Conservation (phyloP, 768 basidiomycete genomes). For the Lactarius pseudohatsudake region DNA sequence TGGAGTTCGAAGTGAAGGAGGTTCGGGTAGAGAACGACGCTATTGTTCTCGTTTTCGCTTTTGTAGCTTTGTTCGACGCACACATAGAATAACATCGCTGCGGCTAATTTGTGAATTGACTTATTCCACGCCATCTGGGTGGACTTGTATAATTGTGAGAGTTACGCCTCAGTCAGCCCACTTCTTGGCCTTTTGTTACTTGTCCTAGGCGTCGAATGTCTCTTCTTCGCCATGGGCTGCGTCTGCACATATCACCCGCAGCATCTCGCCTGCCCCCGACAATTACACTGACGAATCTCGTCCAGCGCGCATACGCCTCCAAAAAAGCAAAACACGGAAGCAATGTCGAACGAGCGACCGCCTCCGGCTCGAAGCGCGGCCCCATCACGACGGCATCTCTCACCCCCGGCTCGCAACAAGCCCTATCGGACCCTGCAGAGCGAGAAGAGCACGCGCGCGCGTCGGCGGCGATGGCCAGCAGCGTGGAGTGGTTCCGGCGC, state of each 20-base stretch:
- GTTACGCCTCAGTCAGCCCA: background rate
- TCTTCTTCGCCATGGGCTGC: constrained; percentile 8
- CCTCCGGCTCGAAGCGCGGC: constrained; percentile 14
- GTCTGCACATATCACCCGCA: background rate
- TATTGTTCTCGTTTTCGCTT: too few species aligned
- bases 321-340: constrained; percentile 20
- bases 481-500: constrained; percentile 74
- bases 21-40: too few species aligned
- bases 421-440: constrained; percentile 50
- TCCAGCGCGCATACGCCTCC: constrained; percentile 24
- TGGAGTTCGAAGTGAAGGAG: too few species aligned
- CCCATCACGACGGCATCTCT: constrained; percentile 52
- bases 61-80: background rate
- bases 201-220: constrained; percentile 1
- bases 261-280: background rate
- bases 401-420: constrained; percentile 66
- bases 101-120: background rate
- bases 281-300: background rate
- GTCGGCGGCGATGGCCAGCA: constrained; percentile 59
- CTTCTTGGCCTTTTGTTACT: background rate
- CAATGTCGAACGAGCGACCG: background rate
- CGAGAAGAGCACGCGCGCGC: constrained; percentile 61
- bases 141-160: background rate
- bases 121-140: background rate
- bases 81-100: background rate